Percentiles rank a stretch among this genome's conserved stretches.
These are phyloP conservation scores for Populus tremula DNA, from an alignment of 345 rosid species.

Conservation along the genomic window DNA sequence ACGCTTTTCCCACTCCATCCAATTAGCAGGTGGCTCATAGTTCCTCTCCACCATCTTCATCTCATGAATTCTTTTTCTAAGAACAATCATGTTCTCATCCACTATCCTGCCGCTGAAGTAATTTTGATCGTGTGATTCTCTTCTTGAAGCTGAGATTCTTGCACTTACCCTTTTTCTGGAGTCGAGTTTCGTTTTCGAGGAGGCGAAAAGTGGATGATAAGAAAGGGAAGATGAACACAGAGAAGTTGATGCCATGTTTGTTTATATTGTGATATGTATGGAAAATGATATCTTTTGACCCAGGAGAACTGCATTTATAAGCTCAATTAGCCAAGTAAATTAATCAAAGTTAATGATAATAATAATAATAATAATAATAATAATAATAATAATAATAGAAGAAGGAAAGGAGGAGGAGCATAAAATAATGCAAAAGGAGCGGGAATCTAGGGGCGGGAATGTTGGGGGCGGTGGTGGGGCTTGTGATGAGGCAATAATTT, in stretches of 20 bases:
- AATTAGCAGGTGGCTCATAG: slow-evolving; percentile 58
- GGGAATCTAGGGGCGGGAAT: no score
- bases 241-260: slow-evolving; percentile 13
- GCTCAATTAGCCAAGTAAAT: neutral
- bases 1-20: slow-evolving; percentile 79
- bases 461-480: no score
- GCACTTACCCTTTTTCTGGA: neutral
- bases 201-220: neutral
- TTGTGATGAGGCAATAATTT: no score
- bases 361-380: no score
- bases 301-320: neutral
- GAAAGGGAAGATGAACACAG: neutral
- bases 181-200: neutral
- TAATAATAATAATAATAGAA: no score
- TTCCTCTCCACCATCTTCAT: slow-evolving; percentile 43
- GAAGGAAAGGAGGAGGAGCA: no score
- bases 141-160: neutral
- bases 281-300: neutral
- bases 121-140: neutral
- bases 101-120: slow-evolving; percentile 38
- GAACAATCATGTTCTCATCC: slow-evolving; percentile 56
- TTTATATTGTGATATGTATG: neutral
- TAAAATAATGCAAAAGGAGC: no score
- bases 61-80: slow-evolving; percentile 22
- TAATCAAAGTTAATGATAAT: neutral